Evolutionary conservation across 179 eudicot species (phyloP).

Genomic region (Silene coronaria): DNA sequence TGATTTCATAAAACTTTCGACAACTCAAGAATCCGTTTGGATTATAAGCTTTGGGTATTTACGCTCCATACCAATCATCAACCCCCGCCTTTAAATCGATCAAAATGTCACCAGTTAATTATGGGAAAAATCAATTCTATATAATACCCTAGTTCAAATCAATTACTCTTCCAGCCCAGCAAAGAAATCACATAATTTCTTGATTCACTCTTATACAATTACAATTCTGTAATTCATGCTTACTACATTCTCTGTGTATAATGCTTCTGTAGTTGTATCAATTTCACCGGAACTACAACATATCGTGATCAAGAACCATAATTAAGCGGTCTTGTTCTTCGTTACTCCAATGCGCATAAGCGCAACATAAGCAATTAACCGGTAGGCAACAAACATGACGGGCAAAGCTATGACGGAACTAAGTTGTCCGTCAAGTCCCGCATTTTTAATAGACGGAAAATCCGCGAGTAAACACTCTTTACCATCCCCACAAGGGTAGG

Average conservation of each 20-base stretch:
- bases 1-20: no score
- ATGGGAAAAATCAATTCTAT: no score
- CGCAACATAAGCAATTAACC: constrained; percentile 67
- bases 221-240: no score
- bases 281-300: background rate
- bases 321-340: background rate
- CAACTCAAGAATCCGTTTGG: no score
- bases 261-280: no score
- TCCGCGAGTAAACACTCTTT: constrained; percentile 50
- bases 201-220: no score
- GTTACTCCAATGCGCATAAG: constrained; percentile 69
- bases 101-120: background rate
- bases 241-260: no score
- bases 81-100: background rate
- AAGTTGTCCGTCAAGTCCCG: constrained; percentile 43
- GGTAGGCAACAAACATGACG: constrained; percentile 54
- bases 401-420: constrained; percentile 37
- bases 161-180: no score
- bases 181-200: no score
- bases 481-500: constrained; percentile 44
- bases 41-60: no score
- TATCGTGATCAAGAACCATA: background rate
- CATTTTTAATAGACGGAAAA: constrained; percentile 43
- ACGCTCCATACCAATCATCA: no score
- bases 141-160: no score